Base-by-base conservation (phyloP, 208 protist genomes). In the Trichomonas tenax region DNA sequence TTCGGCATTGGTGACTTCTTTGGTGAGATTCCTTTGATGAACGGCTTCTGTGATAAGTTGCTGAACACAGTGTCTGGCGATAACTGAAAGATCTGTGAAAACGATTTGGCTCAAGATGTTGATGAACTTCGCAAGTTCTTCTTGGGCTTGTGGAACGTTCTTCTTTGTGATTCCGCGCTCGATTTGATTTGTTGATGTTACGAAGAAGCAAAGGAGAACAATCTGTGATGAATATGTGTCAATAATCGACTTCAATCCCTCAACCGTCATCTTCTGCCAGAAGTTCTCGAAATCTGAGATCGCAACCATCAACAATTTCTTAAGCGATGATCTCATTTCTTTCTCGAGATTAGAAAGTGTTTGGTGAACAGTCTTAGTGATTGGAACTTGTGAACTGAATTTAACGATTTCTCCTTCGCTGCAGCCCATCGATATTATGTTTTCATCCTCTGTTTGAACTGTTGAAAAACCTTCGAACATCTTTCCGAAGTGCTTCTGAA, bases 41-140 rank as follows among this genome's bases (percentile, higher is more conserved):
- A 99, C 99, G 14, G 99, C 98, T 95, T 99, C 98, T n/a, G 98
- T 99, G 97, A 99, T 99, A 26, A 99, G 97, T 97, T 99, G 97
- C 97, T n/a, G 97, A 97, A 88, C 46, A 31, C 17, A 45, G 17
- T 89, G 36, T 23, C 86, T 31, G 3, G 31, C 26, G 34, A 40
- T 41, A n/a, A 49, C 11, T 21, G 63, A 36, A 96, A 97, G 0
- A 81, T 96, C 41, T n/a, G 36, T 81, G 41, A 82, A 96, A 51
- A 96, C 93, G 31, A 63, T 23, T 48, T 96, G 46, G 72, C 49
- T 81, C 44, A 96, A 82, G 6, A 96, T 34, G 3, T 40, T 36
- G 15, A 96, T 88, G 17, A 96, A 88, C 40, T 81, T 63, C 6
- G 84, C 34, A n/a, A 96, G 82, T 31, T 95, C 63, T 46, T 96